Evolutionary conservation across 495 filamentous ascomycete species (phyloP), one percentile per base, ranked within the genome.

Genomic region (Hypoxylon trugodes): DNA sequence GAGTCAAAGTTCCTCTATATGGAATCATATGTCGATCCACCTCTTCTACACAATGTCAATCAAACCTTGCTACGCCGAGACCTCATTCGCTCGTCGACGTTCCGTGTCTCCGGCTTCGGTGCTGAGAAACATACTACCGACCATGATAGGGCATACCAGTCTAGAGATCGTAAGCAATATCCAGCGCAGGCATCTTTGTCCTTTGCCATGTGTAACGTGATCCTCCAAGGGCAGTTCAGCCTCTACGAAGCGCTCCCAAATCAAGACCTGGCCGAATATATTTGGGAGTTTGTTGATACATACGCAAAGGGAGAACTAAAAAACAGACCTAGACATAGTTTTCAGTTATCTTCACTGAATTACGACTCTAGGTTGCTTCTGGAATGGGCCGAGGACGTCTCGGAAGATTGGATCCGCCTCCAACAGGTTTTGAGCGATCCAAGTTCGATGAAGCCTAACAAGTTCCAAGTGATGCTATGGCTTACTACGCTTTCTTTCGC

Each of bases 101-200:
- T 84, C 63, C 77, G 77, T 12, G 71, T 82, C 1, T 66, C 73
- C 10, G 79, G 75, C 0, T 89, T 83, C 60, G 86, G 85, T 7
- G 82, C 82, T 0, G 86, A 87, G 59, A 42, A 69, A 8, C 68
- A 78, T 59, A 82, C 72, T 0, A 41, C 56, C 0, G 25, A n/a
- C 0, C 13, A 65, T 25, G 83, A 87, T 62, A 4, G 7, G 10
- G 6, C 9, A 0, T 84, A 81, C 32, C 0, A 0, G 6, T 13
- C 60, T 32, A 71, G 69, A 51, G 75, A 78, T 45, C 40, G 48
- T 7, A 13, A 50, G 10, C 28, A 40, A 13, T 12, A 41, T 41
- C 59, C 69, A 24, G 16, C 15, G 16, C 13, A 41, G 19, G 60
- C 47, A 40, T 30, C 16, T 4, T 50, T 49, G 15, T 43, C 68